Evolutionary conservation across 2,329 filamentous ascomycete species (phyloP).

Genomic region (Ceratocystiopsis minuta): DNA sequence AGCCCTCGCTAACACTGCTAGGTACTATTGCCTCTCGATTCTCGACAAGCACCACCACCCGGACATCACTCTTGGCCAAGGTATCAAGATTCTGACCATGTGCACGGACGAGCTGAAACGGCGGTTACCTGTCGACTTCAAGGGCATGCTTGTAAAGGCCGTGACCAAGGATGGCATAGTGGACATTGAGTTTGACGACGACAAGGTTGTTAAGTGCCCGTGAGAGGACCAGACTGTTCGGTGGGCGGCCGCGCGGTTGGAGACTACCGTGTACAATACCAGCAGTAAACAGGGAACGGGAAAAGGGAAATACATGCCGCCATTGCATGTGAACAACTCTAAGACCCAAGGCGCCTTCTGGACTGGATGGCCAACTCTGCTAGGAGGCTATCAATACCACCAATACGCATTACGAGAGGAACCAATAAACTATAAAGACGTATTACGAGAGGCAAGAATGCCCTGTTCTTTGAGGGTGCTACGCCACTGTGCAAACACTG

Average conservation of each 20-base stretch:
- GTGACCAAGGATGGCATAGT: slow-evolving; percentile 85
- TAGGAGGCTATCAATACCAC: no score
- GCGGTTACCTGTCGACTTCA: slow-evolving; percentile 95
- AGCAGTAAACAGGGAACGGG: not conserved
- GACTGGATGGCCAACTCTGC: no score
- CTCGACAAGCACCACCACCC: slow-evolving; percentile 98
- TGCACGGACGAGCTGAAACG: slow-evolving; percentile 96
- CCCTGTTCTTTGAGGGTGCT: no score
- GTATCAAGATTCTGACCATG: slow-evolving; percentile 81
- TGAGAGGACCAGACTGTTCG: slow-evolving; percentile 14
- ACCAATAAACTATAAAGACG: no score
- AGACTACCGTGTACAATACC: slow-evolving; percentile 1
- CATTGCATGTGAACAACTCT: no score
- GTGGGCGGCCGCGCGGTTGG: no score
- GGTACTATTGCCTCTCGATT: slow-evolving; percentile 94
- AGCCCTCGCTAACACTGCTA: slow-evolving; percentile 19
- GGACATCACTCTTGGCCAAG: slow-evolving; percentile 74
- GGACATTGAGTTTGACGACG: slow-evolving; percentile 73
- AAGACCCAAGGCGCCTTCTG: no score
- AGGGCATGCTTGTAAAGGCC: slow-evolving; percentile 86
- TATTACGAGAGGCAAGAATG: no score
- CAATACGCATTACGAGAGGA: no score
- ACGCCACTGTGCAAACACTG: no score
- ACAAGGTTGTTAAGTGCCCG: slow-evolving; percentile 47
- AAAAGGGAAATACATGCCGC: not conserved